Percentiles rank a stretch among this genome's conserved stretches.
Evolutionary conservation across 495 filamentous ascomycete species (phyloP).

Genomic region (Hypomontagnella submonticulosa): DNA sequence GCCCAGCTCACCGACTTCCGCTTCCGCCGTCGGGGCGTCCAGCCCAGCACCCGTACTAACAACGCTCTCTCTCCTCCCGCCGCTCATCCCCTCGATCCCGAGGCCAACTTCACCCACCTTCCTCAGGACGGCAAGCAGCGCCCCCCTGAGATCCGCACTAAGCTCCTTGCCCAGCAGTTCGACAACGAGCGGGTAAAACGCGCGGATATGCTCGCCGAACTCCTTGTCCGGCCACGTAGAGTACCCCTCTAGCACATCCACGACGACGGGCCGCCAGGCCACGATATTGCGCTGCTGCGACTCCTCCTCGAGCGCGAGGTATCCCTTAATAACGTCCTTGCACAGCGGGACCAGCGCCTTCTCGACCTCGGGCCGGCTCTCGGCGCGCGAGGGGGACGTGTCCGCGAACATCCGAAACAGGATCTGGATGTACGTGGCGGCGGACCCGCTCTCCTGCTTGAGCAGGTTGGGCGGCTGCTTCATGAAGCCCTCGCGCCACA

Average conservation of each 20-base stretch:
- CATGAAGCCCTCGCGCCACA: slow-evolving; percentile 99
- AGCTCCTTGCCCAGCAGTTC: slow-evolving; percentile 87
- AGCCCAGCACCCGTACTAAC: slow-evolving; percentile 42
- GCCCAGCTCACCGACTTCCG: slow-evolving; percentile 45
- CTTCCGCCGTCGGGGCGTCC: slow-evolving; percentile 36
- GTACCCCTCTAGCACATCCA: slow-evolving; percentile 97
- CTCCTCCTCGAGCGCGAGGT: slow-evolving; percentile 87
- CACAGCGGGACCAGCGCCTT: slow-evolving; percentile 92
- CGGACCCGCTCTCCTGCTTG: slow-evolving; percentile 94
- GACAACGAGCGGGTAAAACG: slow-evolving; percentile 86
- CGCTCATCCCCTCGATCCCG: slow-evolving; percentile 66
- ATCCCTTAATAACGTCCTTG: slow-evolving; percentile 88
- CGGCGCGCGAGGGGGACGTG: slow-evolving; percentile 80
- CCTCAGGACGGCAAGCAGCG: slow-evolving; percentile 78
- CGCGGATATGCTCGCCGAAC: slow-evolving; percentile 80
- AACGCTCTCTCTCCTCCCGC: slow-evolving; percentile 48
- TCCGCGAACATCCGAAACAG: slow-evolving; percentile 97
- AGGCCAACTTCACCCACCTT: slow-evolving; percentile 85
- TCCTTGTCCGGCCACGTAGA: slow-evolving; percentile 84
- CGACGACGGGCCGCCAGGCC: slow-evolving; percentile 96
- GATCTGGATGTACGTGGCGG: slow-evolving; percentile 92
- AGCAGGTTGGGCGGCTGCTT: slow-evolving; percentile 98
- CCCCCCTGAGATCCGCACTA: slow-evolving; percentile 77
- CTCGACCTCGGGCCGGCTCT: slow-evolving; percentile 83
- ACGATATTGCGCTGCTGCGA: slow-evolving; percentile 95